phyloP scores from a whole-genome alignment of 768 basidiomycete species.

The Amanita fuliginea region DNA sequence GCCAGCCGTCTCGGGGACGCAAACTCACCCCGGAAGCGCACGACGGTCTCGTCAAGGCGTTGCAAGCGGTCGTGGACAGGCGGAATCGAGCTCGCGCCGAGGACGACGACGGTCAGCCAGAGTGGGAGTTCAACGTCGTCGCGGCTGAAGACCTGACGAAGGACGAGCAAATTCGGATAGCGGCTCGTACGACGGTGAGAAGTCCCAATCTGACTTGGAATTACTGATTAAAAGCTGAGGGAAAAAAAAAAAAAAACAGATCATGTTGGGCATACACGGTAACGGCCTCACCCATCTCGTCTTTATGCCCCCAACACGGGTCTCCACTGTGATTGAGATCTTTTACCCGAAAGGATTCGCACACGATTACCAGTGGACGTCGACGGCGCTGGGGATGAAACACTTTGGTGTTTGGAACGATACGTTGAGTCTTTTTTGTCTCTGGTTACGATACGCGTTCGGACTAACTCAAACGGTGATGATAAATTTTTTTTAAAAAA shows the following conservation, averaged over 20 bases:
- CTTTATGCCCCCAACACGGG: slow-evolving; percentile 65
- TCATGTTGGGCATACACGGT: slow-evolving; percentile 65
- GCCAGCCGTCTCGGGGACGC: slow-evolving; percentile 43
- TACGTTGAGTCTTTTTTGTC: slow-evolving; percentile 36
- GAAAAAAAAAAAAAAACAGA: too few species aligned
- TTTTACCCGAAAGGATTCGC: slow-evolving; percentile 77
- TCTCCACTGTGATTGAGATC: slow-evolving; percentile 79
- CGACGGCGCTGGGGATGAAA: slow-evolving; percentile 57
- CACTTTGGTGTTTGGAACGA: slow-evolving; percentile 81
- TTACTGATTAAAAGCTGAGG: neutral
- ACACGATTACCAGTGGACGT: slow-evolving; percentile 81
- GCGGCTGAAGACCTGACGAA: slow-evolving; percentile 56
- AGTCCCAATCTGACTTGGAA: too few species aligned
- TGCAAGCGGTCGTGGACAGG: slow-evolving; percentile 37
- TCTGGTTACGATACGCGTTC: slow-evolving; percentile 8
- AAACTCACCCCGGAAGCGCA: slow-evolving; percentile 49
- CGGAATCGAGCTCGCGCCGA: slow-evolving; percentile 8
- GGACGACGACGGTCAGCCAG: slow-evolving; percentile 6
- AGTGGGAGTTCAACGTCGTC: slow-evolving; percentile 54
- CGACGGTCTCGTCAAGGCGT: slow-evolving; percentile 34
- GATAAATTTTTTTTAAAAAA: too few species aligned
- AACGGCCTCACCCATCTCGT: slow-evolving; percentile 82
- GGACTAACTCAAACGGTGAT: too few species aligned
- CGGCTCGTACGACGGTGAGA: slow-evolving; percentile 62
- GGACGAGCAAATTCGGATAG: slow-evolving; percentile 63